Conservation (phyloP, 139 green algal genomes). For the Micromonas commoda region DNA sequence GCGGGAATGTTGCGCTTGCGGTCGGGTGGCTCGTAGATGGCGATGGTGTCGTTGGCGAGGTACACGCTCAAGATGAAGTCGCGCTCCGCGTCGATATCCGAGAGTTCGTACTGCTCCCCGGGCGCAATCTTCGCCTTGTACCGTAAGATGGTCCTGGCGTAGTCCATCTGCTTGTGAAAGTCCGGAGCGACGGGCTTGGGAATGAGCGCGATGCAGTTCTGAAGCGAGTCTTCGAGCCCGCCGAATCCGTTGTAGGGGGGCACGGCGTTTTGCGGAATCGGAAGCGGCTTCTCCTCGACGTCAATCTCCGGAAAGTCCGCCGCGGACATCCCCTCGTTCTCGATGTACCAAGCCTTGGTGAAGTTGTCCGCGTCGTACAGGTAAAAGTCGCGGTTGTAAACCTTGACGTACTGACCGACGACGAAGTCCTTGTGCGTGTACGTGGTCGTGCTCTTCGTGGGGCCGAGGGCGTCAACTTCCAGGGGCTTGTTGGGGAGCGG, state of each 20-base stretch:
- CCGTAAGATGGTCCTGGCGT: constrained; percentile 23
- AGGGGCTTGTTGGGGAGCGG: constrained; percentile 51
- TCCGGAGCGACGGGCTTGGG: constrained; percentile 34
- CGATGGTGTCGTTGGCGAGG: constrained; percentile 72
- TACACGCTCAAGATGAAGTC: constrained; percentile 87
- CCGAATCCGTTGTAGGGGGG: constrained; percentile 48
- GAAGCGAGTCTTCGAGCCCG: constrained; percentile 29
- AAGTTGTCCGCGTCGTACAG: constrained; percentile 76
- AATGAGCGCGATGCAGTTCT: constrained; percentile 40
- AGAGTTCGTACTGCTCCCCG: constrained; percentile 13
- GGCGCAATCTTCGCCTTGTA: constrained; percentile 29
- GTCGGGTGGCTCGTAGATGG: constrained; percentile 81
- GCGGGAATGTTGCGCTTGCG: constrained; percentile 74
- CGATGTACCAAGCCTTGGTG: constrained; percentile 68
- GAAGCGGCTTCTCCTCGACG: constrained; percentile 37
- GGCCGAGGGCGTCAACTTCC: constrained; percentile 3
- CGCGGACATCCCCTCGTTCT: constrained; percentile 53
- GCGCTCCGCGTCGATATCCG: constrained; percentile 45
- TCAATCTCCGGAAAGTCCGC: constrained; percentile 59
- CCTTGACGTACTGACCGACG: constrained; percentile 57
- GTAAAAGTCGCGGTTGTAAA: constrained; percentile 70
- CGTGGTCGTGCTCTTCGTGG: constrained; percentile 6
- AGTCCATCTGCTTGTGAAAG: constrained; percentile 26
- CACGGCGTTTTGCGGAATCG: neutral
- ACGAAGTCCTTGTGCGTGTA: constrained; percentile 51